A percentile compares a stretch with the other conserved stretches of the same genome.
phyloP scores from a whole-genome alignment of 164 flowering plant genomes.

The Tetracentron sinense region DNA sequence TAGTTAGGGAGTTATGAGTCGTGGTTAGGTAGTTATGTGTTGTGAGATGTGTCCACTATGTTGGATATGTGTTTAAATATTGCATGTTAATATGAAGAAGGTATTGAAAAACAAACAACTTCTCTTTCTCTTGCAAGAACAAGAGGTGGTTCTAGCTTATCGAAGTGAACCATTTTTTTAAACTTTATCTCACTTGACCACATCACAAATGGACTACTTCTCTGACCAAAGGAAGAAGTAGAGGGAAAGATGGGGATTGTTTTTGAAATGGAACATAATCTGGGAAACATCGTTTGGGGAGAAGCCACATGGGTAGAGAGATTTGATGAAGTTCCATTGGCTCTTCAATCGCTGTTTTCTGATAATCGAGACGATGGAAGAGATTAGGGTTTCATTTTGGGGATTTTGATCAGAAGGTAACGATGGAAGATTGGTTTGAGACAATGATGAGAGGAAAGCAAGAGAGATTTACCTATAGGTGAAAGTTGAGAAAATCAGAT shows the following conservation, averaged over 20 bases:
- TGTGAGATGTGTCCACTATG: no score
- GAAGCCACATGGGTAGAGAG: constrained; percentile 50
- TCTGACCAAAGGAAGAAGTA: constrained; percentile 69
- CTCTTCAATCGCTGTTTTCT: constrained; percentile 56
- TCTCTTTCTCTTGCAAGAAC: no score
- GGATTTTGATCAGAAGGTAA: constrained; percentile 10
- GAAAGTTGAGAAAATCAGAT: neutral
- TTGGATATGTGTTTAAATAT: no score
- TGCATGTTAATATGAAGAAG: no score
- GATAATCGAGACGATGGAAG: constrained; percentile 41
- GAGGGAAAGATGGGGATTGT: constrained; percentile 69
- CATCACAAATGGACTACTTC: constrained; percentile 44
- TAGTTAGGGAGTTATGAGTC: no score
- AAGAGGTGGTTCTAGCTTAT: no score
- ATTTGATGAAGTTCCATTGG: constrained; percentile 61
- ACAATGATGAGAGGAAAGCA: neutral
- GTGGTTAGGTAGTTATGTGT: no score
- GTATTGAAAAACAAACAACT: no score
- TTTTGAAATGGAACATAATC: constrained; percentile 48
- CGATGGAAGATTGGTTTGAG: neutral
- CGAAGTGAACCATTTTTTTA: no score
- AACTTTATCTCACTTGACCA: no score
- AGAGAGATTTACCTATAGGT: neutral
- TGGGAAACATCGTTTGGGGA: constrained; percentile 53
- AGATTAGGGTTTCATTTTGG: constrained; percentile 20